Conservation (phyloP, 257 asterid species). For the Handroanthus guayacan region DNA sequence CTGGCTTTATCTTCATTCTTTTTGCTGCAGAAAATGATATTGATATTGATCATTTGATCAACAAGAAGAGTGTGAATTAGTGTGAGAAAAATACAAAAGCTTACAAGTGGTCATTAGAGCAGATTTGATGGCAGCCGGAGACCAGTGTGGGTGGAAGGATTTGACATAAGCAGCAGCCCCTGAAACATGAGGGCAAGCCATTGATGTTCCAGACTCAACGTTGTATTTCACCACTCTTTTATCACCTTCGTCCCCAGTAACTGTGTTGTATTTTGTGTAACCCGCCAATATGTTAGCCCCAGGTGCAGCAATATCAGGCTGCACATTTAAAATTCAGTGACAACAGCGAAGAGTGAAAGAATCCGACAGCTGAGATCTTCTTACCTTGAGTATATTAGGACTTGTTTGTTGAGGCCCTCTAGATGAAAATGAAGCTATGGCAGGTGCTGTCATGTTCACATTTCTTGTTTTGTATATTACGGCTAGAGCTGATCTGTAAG, state of each 20-base stretch:
- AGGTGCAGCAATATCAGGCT: slow-evolving; percentile 93
- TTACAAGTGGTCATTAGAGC: slow-evolving; percentile 88
- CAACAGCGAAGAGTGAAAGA: background rate
- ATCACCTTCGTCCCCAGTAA: slow-evolving; percentile 42
- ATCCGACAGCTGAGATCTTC: background rate
- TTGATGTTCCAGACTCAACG: slow-evolving; percentile 83
- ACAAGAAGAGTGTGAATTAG: background rate
- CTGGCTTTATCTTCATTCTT: slow-evolving; percentile 47
- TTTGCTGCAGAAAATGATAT: slow-evolving; percentile 49
- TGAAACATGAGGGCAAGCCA: slow-evolving; percentile 86
- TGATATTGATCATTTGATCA: background rate
- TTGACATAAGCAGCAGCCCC: slow-evolving; percentile 83
- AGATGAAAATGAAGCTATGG: slow-evolving; percentile 71
- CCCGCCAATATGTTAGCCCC: slow-evolving; percentile 83
- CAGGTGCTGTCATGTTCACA: slow-evolving; percentile 48
- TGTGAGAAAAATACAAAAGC: background rate
- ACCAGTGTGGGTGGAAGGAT: slow-evolving; percentile 78
- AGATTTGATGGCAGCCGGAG: slow-evolving; percentile 82
- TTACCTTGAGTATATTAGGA: slow-evolving; percentile 76
- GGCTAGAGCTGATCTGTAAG: slow-evolving; percentile 60
- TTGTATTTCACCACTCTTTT: slow-evolving; percentile 49
- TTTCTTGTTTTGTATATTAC: slow-evolving; percentile 54
- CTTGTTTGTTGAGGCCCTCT: slow-evolving; percentile 71
- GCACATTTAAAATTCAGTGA: slow-evolving; percentile 16
- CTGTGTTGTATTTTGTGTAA: slow-evolving; percentile 38